Evolutionary conservation across 345 rosid species (phyloP), one percentile per base, ranked within the genome.

Genomic region (Aethionema arabicum): DNA sequence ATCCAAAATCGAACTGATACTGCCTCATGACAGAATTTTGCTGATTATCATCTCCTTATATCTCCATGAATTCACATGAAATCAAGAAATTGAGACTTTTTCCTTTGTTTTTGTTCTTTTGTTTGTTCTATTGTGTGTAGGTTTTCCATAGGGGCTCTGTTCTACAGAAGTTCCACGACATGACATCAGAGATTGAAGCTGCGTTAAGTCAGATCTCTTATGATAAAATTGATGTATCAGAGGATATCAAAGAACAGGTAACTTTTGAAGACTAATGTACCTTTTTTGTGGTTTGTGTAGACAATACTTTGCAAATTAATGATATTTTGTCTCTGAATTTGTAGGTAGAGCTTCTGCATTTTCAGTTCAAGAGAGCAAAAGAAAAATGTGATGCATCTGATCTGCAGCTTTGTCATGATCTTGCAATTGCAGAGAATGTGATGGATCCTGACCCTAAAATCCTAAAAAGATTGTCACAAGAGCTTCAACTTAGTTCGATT

Each of bases 201-300:
- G 96, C 97, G 27, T 73, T 93, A 62, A 74, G 67, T 57, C 77
- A 76, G 69, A 83, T 87, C 61, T 79, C 90, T 33, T 87, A 83
- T 52, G 76, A 74, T 50, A 67, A 64, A 57, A 78, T 90, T 11
- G 79, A 80, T 33, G 55, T 93, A 45, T 78, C 95, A 5, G 97
- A 90, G 59, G 99, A 93, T 74, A 92, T 87, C 57, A 78, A 61
- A 65, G 99, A 93, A 69, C 99, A 93, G 92, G 99, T 93, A 71
- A 21, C 30, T 60, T 50, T 33, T 56, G 12, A 52, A 11, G 5
- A 4, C 54, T 3, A 29, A 49, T 2, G 4, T 49, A n/a, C n/a
- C n/a, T n/a, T n/a, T 11, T 6, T 14, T 11, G 6, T 36, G 41
- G 6, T 58, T 52, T 52, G 14, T 7, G 52, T 10, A 32, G 44